Conservation (phyloP, 2,329 filamentous ascomycete genomes). For the Hypoxylon sp. region DNA sequence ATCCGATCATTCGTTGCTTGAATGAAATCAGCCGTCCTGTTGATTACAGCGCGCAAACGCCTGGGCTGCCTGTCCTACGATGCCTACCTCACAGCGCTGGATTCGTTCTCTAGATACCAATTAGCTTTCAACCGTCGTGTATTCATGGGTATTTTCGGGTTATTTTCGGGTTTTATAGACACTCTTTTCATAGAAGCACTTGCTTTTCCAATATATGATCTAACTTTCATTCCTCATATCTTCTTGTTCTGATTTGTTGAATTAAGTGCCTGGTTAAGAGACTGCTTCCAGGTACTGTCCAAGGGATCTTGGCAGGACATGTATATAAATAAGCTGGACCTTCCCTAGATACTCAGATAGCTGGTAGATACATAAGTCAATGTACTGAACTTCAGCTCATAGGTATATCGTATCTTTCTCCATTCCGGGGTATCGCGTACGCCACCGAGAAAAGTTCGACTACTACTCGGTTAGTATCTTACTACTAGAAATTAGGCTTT, state of each 20-base stretch:
- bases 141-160: neutral
- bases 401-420: neutral
- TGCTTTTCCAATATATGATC: neutral
- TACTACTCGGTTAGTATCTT: neutral
- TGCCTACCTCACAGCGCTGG: neutral
- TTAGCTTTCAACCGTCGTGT: neutral
- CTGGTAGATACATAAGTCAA: neutral
- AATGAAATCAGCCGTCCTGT: neutral
- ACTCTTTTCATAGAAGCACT: conserved; percentile 3
- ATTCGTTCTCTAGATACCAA: neutral
- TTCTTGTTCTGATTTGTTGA: neutral
- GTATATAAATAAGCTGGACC: neutral
- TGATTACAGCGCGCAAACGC: neutral
- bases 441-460: neutral
- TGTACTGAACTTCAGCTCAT: neutral
- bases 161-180: neutral
- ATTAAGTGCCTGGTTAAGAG: neutral
- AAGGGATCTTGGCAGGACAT: neutral
- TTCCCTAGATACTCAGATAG: neutral
- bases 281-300: neutral
- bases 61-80: neutral
- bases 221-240: neutral
- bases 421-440: neutral
- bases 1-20: conserved; percentile 1
- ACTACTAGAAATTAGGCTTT: neutral